phyloP scores from a whole-genome alignment of 2,329 filamentous ascomycete genomes.

The Fusarium cyanostomum region DNA sequence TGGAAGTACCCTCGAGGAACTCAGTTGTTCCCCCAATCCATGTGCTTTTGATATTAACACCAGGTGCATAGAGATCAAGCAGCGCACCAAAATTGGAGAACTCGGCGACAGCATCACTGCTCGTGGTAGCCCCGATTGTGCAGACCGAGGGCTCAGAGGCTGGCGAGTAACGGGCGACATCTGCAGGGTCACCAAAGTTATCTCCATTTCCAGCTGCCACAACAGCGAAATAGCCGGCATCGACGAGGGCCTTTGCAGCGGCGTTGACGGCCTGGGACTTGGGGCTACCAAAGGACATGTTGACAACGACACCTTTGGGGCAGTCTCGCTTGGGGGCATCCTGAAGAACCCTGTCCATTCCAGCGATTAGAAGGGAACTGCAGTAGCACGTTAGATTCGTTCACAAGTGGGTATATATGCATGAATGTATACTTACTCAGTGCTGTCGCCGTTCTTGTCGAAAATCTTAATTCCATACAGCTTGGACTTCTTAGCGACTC shows the following conservation, averaged over 20 bases:
- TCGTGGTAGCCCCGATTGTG: conserved; percentile 6
- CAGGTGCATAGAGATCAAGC: conserved; percentile 8
- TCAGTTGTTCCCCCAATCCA: not conserved
- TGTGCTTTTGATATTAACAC: not conserved
- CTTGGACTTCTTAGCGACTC: not conserved
- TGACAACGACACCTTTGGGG: not conserved
- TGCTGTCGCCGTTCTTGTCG: not conserved
- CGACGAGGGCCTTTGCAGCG: not conserved
- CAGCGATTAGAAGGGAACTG: conserved; percentile 8
- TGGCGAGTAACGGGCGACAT: not conserved
- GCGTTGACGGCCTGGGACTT: not conserved
- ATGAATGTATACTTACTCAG: not conserved
- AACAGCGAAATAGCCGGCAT: not conserved
- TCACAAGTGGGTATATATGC: not conserved
- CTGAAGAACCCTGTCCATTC: not conserved
- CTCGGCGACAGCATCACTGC: not conserved
- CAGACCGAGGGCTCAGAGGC: not conserved
- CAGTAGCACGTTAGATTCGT: not conserved
- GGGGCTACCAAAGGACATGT: not conserved
- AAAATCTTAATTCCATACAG: conserved; percentile 13
- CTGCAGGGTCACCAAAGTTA: not conserved
- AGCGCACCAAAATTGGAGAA: conserved; percentile 7
- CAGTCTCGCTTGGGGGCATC: conserved; percentile 1
- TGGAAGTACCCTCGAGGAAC: not conserved
- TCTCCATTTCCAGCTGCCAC: not conserved